Percentiles rank a stretch among this genome's conserved stretches.
Conservation (phyloP, 176 grass and related monocot genomes). For the Cymbopogon citratus region DNA sequence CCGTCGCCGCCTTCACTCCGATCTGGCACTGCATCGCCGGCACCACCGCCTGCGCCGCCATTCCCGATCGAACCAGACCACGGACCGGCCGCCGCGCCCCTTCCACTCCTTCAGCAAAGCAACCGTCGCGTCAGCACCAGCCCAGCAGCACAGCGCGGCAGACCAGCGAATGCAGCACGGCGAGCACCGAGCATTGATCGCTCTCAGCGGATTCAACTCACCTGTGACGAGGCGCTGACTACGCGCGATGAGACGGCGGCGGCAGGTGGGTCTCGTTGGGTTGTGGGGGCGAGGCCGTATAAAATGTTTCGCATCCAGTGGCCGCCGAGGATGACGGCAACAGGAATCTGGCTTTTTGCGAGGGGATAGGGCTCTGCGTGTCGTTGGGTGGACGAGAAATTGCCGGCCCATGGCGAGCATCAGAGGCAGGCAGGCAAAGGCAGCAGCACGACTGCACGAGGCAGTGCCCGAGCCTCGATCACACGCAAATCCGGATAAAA, state of each 20-base stretch:
- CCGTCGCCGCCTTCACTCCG: conserved; percentile 29
- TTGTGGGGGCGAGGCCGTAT: background rate
- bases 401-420: conserved; percentile 7
- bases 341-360: conserved; percentile 42
- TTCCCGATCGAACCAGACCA: background rate
- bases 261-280: background rate
- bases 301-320: conserved; percentile 32
- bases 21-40: conserved; percentile 76
- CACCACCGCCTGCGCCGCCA: conserved; percentile 92
- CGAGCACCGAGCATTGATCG: background rate
- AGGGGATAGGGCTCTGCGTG: conserved; percentile 66
- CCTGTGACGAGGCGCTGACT: background rate
- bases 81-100: background rate
- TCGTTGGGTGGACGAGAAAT: conserved; percentile 71
- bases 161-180: background rate
- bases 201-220: background rate
- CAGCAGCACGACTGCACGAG: too few relatives aligned
- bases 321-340: conserved; percentile 9
- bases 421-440: background rate
- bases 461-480: too few relatives aligned
- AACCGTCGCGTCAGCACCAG: background rate
- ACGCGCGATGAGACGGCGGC: background rate
- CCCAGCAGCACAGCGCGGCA: background rate
- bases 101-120: conserved; percentile 21
- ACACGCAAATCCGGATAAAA: too few relatives aligned